Evolutionary conservation across 169 alveolate species (phyloP).

Genomic region (Plasmodium gonderi): DNA sequence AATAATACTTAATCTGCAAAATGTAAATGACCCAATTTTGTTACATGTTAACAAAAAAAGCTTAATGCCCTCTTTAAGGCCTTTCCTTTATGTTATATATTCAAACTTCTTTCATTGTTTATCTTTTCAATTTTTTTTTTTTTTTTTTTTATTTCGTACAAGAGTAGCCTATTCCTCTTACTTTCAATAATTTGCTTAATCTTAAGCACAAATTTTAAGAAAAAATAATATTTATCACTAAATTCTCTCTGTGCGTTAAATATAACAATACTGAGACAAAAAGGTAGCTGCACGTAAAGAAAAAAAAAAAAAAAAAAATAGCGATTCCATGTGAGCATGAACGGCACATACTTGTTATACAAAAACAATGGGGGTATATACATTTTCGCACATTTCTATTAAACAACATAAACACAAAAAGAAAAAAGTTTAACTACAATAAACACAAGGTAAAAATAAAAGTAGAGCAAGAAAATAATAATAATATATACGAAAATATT

Average conservation of each 20-base stretch:
- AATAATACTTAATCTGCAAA: constrained; percentile 8
- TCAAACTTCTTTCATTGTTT: background rate
- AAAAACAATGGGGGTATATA: background rate
- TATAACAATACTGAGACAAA: constrained; percentile 38
- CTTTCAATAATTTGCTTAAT: constrained; percentile 1
- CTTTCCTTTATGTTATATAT: background rate
- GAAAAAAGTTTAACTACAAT: too few relatives aligned
- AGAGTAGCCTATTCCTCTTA: background rate
- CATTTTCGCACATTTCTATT: background rate
- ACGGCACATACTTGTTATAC: background rate
- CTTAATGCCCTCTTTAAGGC: constrained; percentile 1
- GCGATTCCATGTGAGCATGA: background rate
- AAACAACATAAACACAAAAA: background rate
- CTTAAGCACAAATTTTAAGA: background rate
- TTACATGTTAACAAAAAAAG: background rate
- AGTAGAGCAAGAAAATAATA: background rate
- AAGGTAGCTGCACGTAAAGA: background rate
- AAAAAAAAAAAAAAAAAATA: too few relatives aligned
- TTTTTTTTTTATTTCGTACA: background rate
- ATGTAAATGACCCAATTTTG: constrained; percentile 2
- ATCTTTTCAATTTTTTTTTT: background rate
- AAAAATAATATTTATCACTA: background rate
- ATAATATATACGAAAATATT: background rate
- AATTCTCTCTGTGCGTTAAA: constrained; percentile 19
- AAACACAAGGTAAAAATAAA: background rate